Base-by-base conservation (phyloP, 805 yeast genomes). In the Ogataea methylovora region DNA sequence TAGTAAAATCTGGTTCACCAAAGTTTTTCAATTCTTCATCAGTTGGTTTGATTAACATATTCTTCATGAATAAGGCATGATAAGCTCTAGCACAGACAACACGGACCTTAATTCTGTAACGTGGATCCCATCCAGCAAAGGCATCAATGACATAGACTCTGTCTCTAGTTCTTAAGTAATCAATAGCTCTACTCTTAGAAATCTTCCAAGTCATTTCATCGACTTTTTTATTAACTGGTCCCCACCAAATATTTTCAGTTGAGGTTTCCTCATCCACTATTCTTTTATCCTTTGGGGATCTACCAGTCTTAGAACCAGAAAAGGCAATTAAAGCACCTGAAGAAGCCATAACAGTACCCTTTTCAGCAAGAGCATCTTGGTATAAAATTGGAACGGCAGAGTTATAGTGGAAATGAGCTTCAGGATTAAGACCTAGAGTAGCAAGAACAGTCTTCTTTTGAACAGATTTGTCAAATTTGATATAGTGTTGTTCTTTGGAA, bases 101-200 rank as follows among this genome's bases (percentile, higher is more conserved):
- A 65, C 97, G 78, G 39, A 88, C 94, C 71, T 90, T 90, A 61
- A 88, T 76, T 68, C 97, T 78, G 77, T 90, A 90, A 56, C 85
- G 79, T 56, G 97, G 96, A 62, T 90, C 98, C 98, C 98, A 90
- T 46, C 98, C 98, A 31, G 97, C 98, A 59, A 63, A 90, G 10
- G 97, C 97, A 58, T 90, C 98, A 46, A 90, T 87, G 44, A 90
- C 88, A 64, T 83, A 90, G 52, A 92, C 78, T 60, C 87, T 86
- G 51, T 83, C 88, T 66, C 95, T 83, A 37, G 97, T 90, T 73
- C 95, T 84, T 61, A 90, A 74, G 69, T 88, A 90, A 65, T 90
- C 98, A 47, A 88, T 75, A 34, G 98, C 97, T 67, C 98, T 84
- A 50, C 90, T 90, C 61, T 94, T 82, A 60, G 94, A 84, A 52